Evolutionary conservation across 2,329 filamentous ascomycete genomes (phyloP).

Genomic region (Aspergillus thermomutatus): DNA sequence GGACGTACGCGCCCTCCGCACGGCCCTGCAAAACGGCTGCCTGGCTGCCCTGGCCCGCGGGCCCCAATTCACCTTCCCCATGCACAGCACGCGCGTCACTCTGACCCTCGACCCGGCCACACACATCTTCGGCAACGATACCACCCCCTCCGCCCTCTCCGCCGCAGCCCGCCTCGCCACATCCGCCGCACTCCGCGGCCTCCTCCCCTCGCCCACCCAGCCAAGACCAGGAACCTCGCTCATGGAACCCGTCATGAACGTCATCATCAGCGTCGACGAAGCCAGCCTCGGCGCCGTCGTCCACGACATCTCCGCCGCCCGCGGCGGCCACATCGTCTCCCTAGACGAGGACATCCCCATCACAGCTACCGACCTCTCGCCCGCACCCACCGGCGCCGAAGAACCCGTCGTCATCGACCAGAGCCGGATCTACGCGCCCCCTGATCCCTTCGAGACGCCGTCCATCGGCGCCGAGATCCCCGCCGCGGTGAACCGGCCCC

Average conservation of each 20-base stretch:
- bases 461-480: constrained; percentile 23
- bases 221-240: constrained; percentile 58
- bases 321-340: constrained; percentile 71
- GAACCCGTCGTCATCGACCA: constrained; percentile 59
- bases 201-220: constrained; percentile 31
- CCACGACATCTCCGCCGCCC: constrained; percentile 71
- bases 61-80: constrained; percentile 72
- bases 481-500: constrained; percentile 43
- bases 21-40: constrained; percentile 70
- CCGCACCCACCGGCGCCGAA: constrained; percentile 18
- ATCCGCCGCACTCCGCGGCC: constrained; percentile 63
- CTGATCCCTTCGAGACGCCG: constrained; percentile 66
- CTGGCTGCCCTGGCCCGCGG: constrained; percentile 81
- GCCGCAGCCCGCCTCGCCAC: constrained; percentile 68
- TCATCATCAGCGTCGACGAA: constrained; percentile 82
- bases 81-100: constrained; percentile 71
- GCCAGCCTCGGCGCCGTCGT: constrained; percentile 75
- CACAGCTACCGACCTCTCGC: constrained; percentile 25
- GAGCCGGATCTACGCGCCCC: constrained; percentile 76
- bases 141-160: constrained; percentile 64
- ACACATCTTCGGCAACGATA: constrained; percentile 65
- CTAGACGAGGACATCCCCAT: constrained; percentile 53
- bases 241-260: constrained; percentile 92
- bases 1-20: constrained; percentile 47
- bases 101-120: constrained; percentile 64